phyloP scores from a whole-genome alignment of 768 basidiomycete genomes.

The Galerina marginata region DNA sequence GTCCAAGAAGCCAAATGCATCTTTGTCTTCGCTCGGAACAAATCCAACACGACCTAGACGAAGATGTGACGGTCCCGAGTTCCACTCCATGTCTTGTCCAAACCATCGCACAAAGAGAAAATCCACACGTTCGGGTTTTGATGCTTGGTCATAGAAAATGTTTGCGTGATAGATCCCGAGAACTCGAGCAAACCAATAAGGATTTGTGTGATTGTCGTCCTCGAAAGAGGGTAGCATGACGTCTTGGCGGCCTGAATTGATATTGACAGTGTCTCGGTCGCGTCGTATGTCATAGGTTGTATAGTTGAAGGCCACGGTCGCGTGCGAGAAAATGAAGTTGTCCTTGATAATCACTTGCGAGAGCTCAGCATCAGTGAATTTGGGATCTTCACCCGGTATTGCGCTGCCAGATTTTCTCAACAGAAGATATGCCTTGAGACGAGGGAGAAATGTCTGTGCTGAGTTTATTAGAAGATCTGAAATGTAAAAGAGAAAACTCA shows the following conservation, averaged over 20 bases:
- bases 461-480: neutral
- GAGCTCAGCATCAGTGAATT: constrained; percentile 17
- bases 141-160: constrained; percentile 4
- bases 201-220: constrained; percentile 2
- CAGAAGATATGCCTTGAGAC: constrained; percentile 18
- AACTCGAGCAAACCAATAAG: constrained; percentile 25
- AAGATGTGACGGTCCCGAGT: constrained; percentile 8
- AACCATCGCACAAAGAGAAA: constrained; percentile 23
- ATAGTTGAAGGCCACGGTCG: constrained; percentile 38
- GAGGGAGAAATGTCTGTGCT: constrained; percentile 31
- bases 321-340: constrained; percentile 25
- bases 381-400: constrained; percentile 7
- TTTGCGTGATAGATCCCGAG: constrained; percentile 22
- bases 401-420: neutral
- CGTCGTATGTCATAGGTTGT: constrained; percentile 47
- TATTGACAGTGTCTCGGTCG: constrained; percentile 44
- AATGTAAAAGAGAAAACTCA: neutral
- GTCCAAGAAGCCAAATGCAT: constrained; percentile 43
- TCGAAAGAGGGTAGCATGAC: constrained; percentile 36
- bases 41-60: constrained; percentile 35
- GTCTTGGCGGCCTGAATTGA: constrained; percentile 33
- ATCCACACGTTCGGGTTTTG: constrained; percentile 5
- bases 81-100: constrained; percentile 4
- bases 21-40: constrained; percentile 29
- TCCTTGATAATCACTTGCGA: constrained; percentile 22